These are phyloP conservation scores for Candida koratica DNA, from an alignment of 805 yeast genomes.

Conservation along the genomic window DNA sequence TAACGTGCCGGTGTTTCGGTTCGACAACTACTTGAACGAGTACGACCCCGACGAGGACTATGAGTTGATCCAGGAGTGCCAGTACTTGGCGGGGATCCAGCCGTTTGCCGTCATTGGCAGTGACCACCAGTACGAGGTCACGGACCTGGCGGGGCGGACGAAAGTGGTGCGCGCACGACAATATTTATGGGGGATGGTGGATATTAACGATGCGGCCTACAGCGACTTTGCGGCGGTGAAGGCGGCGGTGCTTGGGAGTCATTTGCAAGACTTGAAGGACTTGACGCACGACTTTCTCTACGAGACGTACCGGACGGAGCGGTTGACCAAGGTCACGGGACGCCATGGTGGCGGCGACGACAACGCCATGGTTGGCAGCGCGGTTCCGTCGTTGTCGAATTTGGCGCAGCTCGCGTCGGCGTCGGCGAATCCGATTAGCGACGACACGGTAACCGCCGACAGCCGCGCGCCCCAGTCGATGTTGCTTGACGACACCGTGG, in stretches of 20 bases:
- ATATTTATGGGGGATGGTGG: slow-evolving; percentile 75
- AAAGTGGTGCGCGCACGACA: slow-evolving; percentile 51
- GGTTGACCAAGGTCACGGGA: slow-evolving; percentile 58
- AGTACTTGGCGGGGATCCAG: slow-evolving; percentile 56
- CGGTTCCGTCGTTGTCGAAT: slow-evolving; percentile 57
- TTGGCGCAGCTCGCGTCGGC: slow-evolving; percentile 49
- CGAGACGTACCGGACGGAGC: slow-evolving; percentile 77
- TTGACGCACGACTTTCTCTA: slow-evolving; percentile 72
- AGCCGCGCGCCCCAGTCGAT: slow-evolving; percentile 27
- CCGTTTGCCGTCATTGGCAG: slow-evolving; percentile 74
- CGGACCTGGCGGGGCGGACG: slow-evolving; percentile 42
- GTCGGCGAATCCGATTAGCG: slow-evolving; percentile 6
- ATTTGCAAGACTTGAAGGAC: slow-evolving; percentile 75
- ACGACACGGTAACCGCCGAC: slow-evolving; percentile 16
- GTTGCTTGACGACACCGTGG: slow-evolving; percentile 25
- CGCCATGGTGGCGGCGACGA: slow-evolving; percentile 21
- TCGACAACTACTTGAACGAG: slow-evolving; percentile 46
- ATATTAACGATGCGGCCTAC: slow-evolving; percentile 48
- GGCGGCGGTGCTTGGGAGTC: slow-evolving; percentile 76
- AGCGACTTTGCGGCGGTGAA: slow-evolving; percentile 58
- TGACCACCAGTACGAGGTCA: slow-evolving; percentile 50
- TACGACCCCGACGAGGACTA: slow-evolving; percentile 73
- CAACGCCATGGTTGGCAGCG: slow-evolving; percentile 9
- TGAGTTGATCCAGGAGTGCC: slow-evolving; percentile 68
- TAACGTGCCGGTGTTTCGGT: slow-evolving; percentile 74